Evolutionary conservation across 345 rosid species (phyloP), one percentile per base, ranked within the genome.

Genomic region (Erysimum cheiranthoides): DNA sequence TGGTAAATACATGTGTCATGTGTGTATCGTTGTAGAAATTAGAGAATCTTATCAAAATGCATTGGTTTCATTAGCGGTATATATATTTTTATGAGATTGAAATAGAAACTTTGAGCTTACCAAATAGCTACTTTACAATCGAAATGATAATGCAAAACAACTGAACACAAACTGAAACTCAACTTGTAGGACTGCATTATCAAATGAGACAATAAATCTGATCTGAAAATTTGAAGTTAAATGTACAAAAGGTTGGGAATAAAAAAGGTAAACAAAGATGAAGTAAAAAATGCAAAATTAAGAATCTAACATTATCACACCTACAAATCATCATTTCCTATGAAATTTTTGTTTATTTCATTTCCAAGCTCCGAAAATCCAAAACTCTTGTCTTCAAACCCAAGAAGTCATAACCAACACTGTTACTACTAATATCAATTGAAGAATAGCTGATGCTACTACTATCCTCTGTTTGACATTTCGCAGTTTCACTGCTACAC

Each of bases 301-400:
- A 67, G 13, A 47, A 4, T 53, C 35, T 66, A 66, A 47, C 8
- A 58, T 16, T 34, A 46, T 67, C 73, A 49, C 27, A 58, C 10
- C 53, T 75, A 75, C 69, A 60, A 50, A 30, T 30, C 40, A 12
- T 35, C 10, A 0, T 49, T 50, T 6, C 0, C 49, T 65, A 65
- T 8, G 18, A 13, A 18, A 39, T 56, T 8, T 7, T 45, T 31
- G 16, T 61, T 79, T 73, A 84, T 71, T 84, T 84, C 91, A 88
- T 89, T 79, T 89, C 88, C 80, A 87, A 77, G 71, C 90, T 78
- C 84, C 90, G 82, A 51, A 81, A 85, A 78, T 89, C 96, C 86
- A 87, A 82, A 62, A 84, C 80, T 25, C 78, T 84, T 21, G 85
- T 70, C 73, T 87, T 88, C 77, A 93, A 78, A 14, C 96, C 98